Percentiles rank a stretch among this genome's conserved stretches.
These are phyloP conservation scores for Paramecium octaurelia DNA, from an alignment of 73 alveolate genomes.

Conservation along the genomic window DNA sequence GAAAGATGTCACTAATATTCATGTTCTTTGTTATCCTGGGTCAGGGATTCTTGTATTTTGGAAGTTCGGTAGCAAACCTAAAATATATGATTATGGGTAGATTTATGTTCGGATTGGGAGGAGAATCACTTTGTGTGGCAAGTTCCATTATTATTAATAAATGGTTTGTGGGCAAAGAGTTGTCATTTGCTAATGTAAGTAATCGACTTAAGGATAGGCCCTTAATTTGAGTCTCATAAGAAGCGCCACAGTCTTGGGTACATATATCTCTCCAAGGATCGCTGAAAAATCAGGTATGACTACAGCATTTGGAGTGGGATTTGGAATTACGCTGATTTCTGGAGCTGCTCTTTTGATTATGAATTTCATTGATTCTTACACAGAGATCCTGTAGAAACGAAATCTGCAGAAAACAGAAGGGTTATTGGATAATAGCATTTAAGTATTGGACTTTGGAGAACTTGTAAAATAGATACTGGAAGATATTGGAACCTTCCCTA, in stretches of 20 bases:
- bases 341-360: neutral
- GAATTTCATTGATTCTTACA: neutral
- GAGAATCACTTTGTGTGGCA: constrained; percentile 54
- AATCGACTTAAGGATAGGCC: neutral
- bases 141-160: constrained; percentile 5
- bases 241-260: constrained; percentile 51
- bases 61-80: neutral
- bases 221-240: constrained; percentile 51
- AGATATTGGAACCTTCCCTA: constrained; percentile 14
- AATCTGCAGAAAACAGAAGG: neutral
- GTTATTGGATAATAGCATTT: neutral
- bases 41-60: constrained; percentile 3
- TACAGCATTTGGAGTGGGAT: constrained; percentile 19
- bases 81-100: constrained; percentile 57
- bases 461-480: neutral
- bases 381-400: neutral
- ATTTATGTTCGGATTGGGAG: constrained; percentile 60
- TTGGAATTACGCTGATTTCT: neutral
- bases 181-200: constrained; percentile 54
- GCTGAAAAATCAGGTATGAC: constrained; percentile 50
- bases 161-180: constrained; percentile 58
- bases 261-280: constrained; percentile 55
- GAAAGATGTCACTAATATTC: constrained; percentile 36
- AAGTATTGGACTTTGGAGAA: constrained; percentile 8
- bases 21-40: constrained; percentile 39